phyloP scores from a whole-genome alignment of 345 rosid species.

The Camelina hispida region DNA sequence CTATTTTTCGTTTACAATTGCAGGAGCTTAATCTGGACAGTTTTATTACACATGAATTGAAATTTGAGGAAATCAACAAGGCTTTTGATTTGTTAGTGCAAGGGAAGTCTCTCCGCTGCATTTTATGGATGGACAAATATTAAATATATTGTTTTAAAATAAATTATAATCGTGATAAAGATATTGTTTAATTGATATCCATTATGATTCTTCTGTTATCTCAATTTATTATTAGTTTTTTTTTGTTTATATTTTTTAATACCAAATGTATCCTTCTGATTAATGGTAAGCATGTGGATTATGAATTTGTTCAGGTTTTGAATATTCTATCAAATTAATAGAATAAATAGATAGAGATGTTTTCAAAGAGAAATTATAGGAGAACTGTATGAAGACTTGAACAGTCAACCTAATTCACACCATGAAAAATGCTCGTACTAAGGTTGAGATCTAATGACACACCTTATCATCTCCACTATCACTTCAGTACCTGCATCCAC shows the following conservation, averaged over 20 bases:
- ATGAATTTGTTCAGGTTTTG: constrained; percentile 1
- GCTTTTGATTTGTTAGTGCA: constrained; percentile 59
- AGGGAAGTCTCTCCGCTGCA: constrained; percentile 64
- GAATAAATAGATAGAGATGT: too few species aligned
- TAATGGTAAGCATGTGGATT: not conserved
- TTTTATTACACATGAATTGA: constrained; percentile 56
- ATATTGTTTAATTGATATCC: not conserved
- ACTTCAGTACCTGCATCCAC: too few species aligned
- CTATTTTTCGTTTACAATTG: not conserved
- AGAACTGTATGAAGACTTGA: too few species aligned
- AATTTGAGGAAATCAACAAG: constrained; percentile 58
- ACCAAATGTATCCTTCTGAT: not conserved
- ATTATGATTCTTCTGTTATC: not conserved
- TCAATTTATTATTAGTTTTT: too few species aligned
- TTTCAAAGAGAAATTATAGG: too few species aligned
- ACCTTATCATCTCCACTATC: too few species aligned
- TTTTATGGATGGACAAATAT: constrained; percentile 61
- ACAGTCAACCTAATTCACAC: too few species aligned
- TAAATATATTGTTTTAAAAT: not conserved
- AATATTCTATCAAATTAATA: not conserved
- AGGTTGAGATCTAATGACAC: too few species aligned
- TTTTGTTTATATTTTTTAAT: not conserved
- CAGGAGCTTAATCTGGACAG: constrained; percentile 62
- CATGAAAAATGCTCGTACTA: too few species aligned
- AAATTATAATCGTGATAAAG: not conserved